phyloP scores from a whole-genome alignment of 441 rosid species.

The Erodium moschatum region DNA sequence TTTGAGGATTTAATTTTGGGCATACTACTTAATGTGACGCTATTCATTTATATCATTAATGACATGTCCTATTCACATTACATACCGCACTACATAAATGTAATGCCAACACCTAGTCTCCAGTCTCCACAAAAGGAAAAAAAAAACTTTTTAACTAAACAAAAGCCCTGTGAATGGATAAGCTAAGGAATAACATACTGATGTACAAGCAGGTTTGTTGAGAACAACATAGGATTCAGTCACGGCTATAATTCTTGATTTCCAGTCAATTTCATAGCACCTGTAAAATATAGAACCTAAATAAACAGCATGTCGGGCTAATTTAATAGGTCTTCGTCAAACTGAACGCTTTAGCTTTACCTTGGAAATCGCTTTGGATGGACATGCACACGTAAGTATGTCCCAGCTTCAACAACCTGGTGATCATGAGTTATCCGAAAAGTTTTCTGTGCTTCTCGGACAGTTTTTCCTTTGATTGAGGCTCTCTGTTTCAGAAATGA shows the following conservation, averaged over 20 bases:
- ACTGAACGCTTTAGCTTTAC: constrained; percentile 24
- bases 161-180: not conserved
- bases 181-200: constrained; percentile 39
- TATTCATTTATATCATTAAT: not conserved
- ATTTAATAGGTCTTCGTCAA: not conserved
- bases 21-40: not conserved
- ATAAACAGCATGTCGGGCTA: not conserved
- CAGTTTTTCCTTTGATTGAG: constrained; percentile 71
- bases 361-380: constrained; percentile 88
- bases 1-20: not conserved
- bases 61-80: not conserved
- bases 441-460: constrained; percentile 77
- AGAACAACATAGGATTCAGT: constrained; percentile 63
- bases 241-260: constrained; percentile 60
- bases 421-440: constrained; percentile 48
- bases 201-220: constrained; percentile 87
- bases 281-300: constrained; percentile 28
- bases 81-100: not conserved
- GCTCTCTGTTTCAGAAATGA: constrained; percentile 47
- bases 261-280: constrained; percentile 86
- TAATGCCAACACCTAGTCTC: not conserved
- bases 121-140: not conserved
- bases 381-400: constrained; percentile 71
- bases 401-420: constrained; percentile 66
- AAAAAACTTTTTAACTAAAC: not conserved